These are phyloP conservation scores for Cochlearia excelsa DNA, from an alignment of 345 rosid genomes.

Conservation along the genomic window DNA sequence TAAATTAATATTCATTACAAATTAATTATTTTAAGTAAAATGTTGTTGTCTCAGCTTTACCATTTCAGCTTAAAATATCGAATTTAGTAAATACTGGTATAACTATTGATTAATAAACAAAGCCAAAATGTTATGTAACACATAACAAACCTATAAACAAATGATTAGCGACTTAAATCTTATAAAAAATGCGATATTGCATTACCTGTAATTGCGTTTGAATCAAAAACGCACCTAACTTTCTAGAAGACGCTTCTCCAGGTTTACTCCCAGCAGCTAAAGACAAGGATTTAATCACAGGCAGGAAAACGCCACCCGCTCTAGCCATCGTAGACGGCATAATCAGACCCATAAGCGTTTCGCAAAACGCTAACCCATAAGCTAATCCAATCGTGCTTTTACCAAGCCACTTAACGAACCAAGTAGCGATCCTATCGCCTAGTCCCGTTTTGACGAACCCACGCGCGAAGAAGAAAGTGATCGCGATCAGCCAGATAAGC, in stretches of 20 bases:
- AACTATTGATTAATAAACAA: too few relatives aligned
- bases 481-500: conserved; percentile 91
- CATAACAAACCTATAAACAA: too few relatives aligned
- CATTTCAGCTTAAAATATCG: too few relatives aligned
- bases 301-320: conserved; percentile 94
- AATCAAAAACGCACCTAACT: conserved; percentile 75
- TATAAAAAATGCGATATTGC: too few relatives aligned
- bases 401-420: conserved; percentile 91
- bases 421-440: conserved; percentile 92
- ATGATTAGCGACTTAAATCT: too few relatives aligned
- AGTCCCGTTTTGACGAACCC: conserved; percentile 94
- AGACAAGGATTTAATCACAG: conserved; percentile 79
- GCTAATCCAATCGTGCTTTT: conserved; percentile 85
- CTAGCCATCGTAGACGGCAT: conserved; percentile 98
- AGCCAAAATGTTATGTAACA: too few relatives aligned
- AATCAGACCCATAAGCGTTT: conserved; percentile 88
- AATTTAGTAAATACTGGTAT: too few relatives aligned
- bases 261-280: conserved; percentile 84
- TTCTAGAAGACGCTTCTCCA: conserved; percentile 63
- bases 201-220: conserved; percentile 92
- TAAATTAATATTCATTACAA: too few relatives aligned
- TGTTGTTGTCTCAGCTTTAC: too few relatives aligned
- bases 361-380: conserved; percentile 85
- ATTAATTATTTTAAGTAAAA: too few relatives aligned
- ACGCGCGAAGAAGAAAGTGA: conserved; percentile 97